A percentile compares a stretch with the other conserved stretches of the same genome.
phyloP scores from a whole-genome alignment of 2,329 filamentous ascomycete species.

The Talaromyces sp. region DNA sequence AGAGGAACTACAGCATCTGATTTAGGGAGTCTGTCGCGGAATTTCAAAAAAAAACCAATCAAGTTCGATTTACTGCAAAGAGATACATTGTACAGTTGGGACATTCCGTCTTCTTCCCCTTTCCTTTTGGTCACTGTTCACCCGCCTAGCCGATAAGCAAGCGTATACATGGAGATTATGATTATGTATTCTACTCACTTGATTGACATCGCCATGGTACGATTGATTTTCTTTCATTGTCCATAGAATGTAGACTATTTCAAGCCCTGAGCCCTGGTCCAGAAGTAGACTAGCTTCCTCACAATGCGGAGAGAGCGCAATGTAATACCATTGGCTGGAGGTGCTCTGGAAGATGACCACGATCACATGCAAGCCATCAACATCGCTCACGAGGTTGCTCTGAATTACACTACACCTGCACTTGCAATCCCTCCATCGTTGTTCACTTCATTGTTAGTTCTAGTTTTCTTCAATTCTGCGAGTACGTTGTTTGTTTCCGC shows the following conservation, averaged over 20 bases:
- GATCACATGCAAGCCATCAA: constrained; percentile 10
- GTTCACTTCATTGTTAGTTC: neutral
- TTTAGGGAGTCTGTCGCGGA: constrained; percentile 34
- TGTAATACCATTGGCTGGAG: neutral
- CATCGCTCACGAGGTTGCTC: neutral
- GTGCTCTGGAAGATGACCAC: neutral
- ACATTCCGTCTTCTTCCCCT: constrained; percentile 16
- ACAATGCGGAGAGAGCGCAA: neutral
- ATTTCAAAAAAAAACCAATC: constrained; percentile 6
- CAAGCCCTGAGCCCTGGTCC: constrained; percentile 18
- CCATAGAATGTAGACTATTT: neutral
- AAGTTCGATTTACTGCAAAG: constrained; percentile 1
- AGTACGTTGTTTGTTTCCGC: neutral
- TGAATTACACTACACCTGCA: neutral
- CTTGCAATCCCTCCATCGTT: neutral
- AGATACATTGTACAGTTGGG: constrained; percentile 22
- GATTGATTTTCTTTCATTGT: neutral
- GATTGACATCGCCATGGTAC: neutral
- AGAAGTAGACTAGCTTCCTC: constrained; percentile 1
- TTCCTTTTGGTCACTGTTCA: constrained; percentile 19
- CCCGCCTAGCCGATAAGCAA: neutral
- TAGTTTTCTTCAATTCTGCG: neutral
- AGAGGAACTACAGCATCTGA: constrained; percentile 31
- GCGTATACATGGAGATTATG: neutral
- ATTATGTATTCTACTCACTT: neutral